Conservation (phyloP, 257 asterid species). For the Nicotiana knightiana region DNA sequence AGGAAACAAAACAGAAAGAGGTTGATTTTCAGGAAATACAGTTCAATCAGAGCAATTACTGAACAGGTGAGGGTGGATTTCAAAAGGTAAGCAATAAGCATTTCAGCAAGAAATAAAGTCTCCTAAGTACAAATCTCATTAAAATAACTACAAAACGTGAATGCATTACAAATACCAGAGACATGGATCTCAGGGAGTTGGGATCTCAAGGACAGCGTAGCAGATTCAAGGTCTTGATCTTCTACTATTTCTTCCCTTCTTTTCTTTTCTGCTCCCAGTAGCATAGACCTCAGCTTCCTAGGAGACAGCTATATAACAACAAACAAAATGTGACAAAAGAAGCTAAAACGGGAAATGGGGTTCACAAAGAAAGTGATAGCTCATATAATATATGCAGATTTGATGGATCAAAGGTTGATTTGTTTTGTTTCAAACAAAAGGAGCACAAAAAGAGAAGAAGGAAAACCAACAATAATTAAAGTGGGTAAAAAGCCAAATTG, state of each 20-base stretch:
- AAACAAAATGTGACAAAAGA: background rate
- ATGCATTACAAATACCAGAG: slow-evolving; percentile 17
- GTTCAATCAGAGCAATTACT: too few relatives aligned
- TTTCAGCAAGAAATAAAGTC: too few relatives aligned
- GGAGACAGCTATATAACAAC: slow-evolving; percentile 25
- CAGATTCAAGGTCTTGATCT: slow-evolving; percentile 27
- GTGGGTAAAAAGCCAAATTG: background rate
- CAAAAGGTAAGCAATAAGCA: background rate
- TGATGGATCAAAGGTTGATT: slow-evolving; percentile 4
- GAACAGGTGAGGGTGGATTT: too few relatives aligned
- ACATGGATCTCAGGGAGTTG: slow-evolving; percentile 28
- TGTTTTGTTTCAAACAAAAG: background rate
- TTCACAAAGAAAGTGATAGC: background rate
- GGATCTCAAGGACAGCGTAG: slow-evolving; percentile 30
- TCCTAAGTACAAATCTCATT: background rate
- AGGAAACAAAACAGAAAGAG: background rate
- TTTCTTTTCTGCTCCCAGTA: slow-evolving; percentile 21
- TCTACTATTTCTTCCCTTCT: slow-evolving; percentile 10
- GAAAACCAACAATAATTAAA: background rate
- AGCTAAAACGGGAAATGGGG: background rate
- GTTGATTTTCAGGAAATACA: too few relatives aligned
- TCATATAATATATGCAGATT: background rate
- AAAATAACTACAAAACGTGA: background rate
- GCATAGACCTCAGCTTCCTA: slow-evolving; percentile 28
- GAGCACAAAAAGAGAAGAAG: background rate